Conservation (phyloP, 129 eudicot species). For the Escallonia herrerae region DNA sequence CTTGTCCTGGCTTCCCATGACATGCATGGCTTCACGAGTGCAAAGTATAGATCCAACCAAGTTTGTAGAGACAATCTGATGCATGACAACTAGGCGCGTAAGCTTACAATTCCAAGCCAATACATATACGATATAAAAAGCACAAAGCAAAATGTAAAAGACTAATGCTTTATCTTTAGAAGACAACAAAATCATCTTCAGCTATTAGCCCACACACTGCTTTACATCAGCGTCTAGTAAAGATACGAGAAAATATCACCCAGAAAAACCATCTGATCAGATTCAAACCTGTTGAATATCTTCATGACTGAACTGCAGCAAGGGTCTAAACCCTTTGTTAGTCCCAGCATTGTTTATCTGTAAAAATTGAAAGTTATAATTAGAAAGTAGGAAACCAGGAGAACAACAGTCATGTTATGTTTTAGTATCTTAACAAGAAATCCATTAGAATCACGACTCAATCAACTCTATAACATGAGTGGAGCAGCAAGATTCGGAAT, state of each 20-base stretch:
- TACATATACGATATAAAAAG: no score
- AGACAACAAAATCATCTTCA: no score
- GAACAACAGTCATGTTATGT: not conserved
- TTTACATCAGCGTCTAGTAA: no score
- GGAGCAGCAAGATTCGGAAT: no score
- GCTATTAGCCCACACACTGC: no score
- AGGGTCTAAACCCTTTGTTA: constrained; percentile 94
- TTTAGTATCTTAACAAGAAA: not conserved
- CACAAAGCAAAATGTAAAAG: no score
- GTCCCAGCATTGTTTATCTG: constrained; percentile 96
- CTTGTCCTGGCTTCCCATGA: constrained; percentile 51
- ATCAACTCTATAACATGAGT: no score
- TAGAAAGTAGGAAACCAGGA: constrained; percentile 11
- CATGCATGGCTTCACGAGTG: constrained; percentile 87
- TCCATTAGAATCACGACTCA: not conserved
- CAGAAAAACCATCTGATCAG: not conserved
- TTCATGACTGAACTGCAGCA: constrained; percentile 69
- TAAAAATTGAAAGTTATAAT: constrained; percentile 8
- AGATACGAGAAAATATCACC: no score
- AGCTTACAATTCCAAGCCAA: no score
- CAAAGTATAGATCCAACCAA: constrained; percentile 96
- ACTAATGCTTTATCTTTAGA: no score
- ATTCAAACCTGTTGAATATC: constrained; percentile 76
- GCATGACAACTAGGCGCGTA: no score
- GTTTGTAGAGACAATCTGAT: constrained; percentile 94